Evolutionary conservation across 176 grass and related monocot species (phyloP).

Genomic region (Hsuehochloa calcarea): DNA sequence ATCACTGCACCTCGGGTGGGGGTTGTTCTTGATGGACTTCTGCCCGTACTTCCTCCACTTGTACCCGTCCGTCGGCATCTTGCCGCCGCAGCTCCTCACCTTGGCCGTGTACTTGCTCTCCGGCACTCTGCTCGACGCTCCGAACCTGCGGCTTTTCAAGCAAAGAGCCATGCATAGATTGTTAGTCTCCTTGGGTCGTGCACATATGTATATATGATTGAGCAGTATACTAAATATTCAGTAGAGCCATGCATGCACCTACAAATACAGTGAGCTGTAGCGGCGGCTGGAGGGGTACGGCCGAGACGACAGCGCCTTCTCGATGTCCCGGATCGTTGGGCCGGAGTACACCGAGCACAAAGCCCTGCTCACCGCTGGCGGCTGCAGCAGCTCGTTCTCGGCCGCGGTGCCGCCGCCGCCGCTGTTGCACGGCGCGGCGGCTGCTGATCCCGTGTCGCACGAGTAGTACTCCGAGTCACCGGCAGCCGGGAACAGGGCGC

Average conservation of each 20-base stretch:
- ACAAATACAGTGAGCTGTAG: slow-evolving; percentile 34
- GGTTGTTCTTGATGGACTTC: slow-evolving; percentile 84
- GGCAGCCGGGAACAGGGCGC: background rate
- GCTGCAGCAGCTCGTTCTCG: slow-evolving; percentile 2
- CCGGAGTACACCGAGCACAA: slow-evolving; percentile 62
- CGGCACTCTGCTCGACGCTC: slow-evolving; percentile 13
- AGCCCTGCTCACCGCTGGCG: slow-evolving; percentile 27
- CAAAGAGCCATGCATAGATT: background rate
- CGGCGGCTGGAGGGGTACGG: slow-evolving; percentile 1
- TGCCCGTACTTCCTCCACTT: slow-evolving; percentile 89
- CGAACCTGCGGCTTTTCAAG: slow-evolving; percentile 23
- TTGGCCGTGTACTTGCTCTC: slow-evolving; percentile 50
- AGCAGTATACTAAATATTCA: background rate
- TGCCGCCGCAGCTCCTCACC: slow-evolving; percentile 55
- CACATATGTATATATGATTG: background rate
- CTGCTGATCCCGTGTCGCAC: background rate
- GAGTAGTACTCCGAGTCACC: background rate
- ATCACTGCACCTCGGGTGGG: slow-evolving; percentile 52
- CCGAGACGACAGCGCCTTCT: slow-evolving; percentile 49
- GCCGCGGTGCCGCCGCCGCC: background rate
- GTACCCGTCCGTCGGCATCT: slow-evolving; percentile 59
- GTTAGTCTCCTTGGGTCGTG: background rate
- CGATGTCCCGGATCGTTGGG: slow-evolving; percentile 61
- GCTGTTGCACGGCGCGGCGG: slow-evolving; percentile 11
- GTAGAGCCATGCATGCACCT: background rate